Evolutionary conservation across 2,329 filamentous ascomycete genomes (phyloP).

Genomic region (Paradendryphiella salina): DNA sequence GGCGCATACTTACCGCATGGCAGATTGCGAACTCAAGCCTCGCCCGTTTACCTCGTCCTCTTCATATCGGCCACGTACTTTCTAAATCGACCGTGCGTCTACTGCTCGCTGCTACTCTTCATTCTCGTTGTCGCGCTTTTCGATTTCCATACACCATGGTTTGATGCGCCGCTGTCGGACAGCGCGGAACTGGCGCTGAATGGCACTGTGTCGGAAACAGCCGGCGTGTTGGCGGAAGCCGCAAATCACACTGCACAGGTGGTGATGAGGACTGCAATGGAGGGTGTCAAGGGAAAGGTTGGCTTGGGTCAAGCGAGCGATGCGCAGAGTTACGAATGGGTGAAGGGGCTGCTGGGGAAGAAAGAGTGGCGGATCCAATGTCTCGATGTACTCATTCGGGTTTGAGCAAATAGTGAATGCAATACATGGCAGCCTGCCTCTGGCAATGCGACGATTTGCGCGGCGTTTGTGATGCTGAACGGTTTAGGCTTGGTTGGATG

Average conservation of each 20-base stretch:
- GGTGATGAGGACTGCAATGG: constrained; percentile 33
- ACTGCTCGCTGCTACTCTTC: constrained; percentile 93
- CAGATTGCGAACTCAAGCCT: constrained; percentile 51
- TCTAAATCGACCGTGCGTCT: constrained; percentile 93
- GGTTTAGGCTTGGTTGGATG: background rate
- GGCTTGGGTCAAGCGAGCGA: constrained; percentile 55
- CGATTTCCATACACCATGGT: constrained; percentile 91
- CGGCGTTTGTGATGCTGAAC: background rate
- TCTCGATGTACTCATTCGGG: constrained; percentile 80
- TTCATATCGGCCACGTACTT: constrained; percentile 87
- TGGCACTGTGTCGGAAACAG: constrained; percentile 56
- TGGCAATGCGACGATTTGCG: background rate
- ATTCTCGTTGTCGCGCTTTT: constrained; percentile 96
- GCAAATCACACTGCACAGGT: constrained; percentile 57
- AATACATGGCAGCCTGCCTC: background rate
- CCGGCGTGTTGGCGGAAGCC: constrained; percentile 66
- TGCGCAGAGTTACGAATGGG: constrained; percentile 72
- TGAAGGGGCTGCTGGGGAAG: constrained; percentile 76
- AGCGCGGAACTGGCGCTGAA: constrained; percentile 40
- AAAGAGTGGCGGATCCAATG: constrained; percentile 91
- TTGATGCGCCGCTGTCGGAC: constrained; percentile 67
- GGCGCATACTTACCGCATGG: constrained; percentile 12
- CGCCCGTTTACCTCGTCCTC: constrained; percentile 55
- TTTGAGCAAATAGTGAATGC: constrained; percentile 45
- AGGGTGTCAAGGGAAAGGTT: constrained; percentile 35